These are phyloP conservation scores for Boletales sp. DNA, from an alignment of 768 basidiomycete species.

Conservation along the genomic window DNA sequence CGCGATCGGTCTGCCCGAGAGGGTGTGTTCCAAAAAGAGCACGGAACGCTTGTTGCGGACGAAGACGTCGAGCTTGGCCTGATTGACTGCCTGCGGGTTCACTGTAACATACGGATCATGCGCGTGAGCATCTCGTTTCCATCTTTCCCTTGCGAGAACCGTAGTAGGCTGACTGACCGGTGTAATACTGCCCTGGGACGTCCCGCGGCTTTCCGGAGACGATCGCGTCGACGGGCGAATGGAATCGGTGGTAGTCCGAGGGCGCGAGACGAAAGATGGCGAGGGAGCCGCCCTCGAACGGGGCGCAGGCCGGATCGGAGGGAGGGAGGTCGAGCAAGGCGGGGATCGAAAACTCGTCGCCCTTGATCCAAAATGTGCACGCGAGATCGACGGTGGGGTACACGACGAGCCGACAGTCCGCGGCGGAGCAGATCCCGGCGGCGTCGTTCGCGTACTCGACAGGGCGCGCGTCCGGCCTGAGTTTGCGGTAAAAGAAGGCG, in stretches of 20 bases:
- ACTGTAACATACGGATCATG: constrained; percentile 35
- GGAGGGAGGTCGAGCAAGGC: constrained; percentile 49
- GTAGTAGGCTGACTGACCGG: constrained; percentile 42
- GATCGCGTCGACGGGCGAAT: constrained; percentile 60
- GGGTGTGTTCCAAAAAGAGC: constrained; percentile 46
- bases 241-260: constrained; percentile 80
- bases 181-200: constrained; percentile 58
- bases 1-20: constrained; percentile 49
- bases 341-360: constrained; percentile 64
- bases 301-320: constrained; percentile 37
- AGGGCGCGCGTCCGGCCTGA: constrained; percentile 58
- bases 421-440: constrained; percentile 54
- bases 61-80: constrained; percentile 60
- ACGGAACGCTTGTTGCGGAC: constrained; percentile 60
- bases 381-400: constrained; percentile 57
- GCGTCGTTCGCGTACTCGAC: constrained; percentile 53
- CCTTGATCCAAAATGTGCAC: constrained; percentile 75
- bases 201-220: constrained; percentile 39
- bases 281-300: constrained; percentile 46
- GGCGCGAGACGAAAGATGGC: constrained; percentile 78
- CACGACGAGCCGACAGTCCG: constrained; percentile 74
- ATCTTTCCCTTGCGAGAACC: background rate
- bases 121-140: too few species aligned
- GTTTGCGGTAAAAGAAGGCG: constrained; percentile 66
- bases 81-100: constrained; percentile 77